Evolutionary conservation across 768 basidiomycete genomes (phyloP), one percentile per base, ranked within the genome.

Genomic region (Leucosporidium yakuticum): DNA sequence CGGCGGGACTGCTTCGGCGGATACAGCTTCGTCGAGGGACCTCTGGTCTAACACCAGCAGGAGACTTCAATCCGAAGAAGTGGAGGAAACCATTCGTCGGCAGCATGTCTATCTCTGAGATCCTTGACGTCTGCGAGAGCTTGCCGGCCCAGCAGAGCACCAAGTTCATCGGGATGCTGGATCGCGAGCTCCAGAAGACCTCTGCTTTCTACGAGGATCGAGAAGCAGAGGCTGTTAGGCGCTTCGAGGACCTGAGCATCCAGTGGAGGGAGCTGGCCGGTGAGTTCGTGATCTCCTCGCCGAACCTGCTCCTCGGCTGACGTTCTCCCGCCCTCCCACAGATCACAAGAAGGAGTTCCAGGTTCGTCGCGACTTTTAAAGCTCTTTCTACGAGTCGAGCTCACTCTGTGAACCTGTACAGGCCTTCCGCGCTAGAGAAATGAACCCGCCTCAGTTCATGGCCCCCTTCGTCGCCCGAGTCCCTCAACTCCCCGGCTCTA

Each of bases 141-240:
- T 11, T 25, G 12, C 53, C 53, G 14, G 25, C 53, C 27, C 27
- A 19, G 17, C 53, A 54, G 29, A 88, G 94, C 75, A 75, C 79
- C 36, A 81, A 81, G 9, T 98, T 96, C 80, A 90, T 98, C 68
- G 82, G 84, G 4, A 81, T 85, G 29, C 82, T 97, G 11, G 89
- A 96, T 72, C 76, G 76, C 0, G 87, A 99, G 76, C 81, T 97
- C 4, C 85, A 87, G 27, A 96, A 95, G 77, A 85, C 97, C 19
- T 89, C 90, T 67, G 79, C 80, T 1, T 99, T 99, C 78, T 98
- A 90, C 77, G 74, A 83, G 8, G 85, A 84, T 31, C 83, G 92
- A 86, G 79, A 82, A 82, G 56, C 86, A 83, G 79, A 87, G 84
- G 85, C 79, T 20, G 32, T 64, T 1, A 66, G 74, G 29, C 75